These are phyloP conservation scores for Phaeosphaeria sp. DNA, from an alignment of 2,329 filamentous ascomycete species.

Conservation along the genomic window DNA sequence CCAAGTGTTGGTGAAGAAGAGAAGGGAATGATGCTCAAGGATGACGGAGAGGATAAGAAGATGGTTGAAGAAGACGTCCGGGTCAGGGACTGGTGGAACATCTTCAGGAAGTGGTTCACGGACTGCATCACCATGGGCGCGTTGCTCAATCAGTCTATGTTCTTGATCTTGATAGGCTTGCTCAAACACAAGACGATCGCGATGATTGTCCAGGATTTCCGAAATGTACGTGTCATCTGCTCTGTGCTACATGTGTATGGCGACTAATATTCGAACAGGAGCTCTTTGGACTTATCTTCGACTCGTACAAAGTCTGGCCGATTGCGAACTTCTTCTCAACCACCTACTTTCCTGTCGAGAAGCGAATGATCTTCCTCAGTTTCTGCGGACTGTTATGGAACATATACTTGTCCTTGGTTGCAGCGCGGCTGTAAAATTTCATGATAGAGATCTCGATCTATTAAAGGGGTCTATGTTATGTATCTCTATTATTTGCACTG, in stretches of 20 bases:
- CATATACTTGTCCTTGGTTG: slow-evolving; percentile 73
- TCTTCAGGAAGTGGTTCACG: slow-evolving; percentile 68
- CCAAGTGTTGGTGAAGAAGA: slow-evolving; percentile 33
- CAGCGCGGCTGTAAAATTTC: slow-evolving; percentile 33
- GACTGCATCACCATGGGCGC: slow-evolving; percentile 72
- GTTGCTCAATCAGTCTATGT: slow-evolving; percentile 68
- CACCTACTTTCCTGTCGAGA: slow-evolving; percentile 71
- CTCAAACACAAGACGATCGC: slow-evolving; percentile 46
- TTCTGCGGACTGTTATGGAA: slow-evolving; percentile 77
- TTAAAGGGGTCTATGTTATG: not conserved
- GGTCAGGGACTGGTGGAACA: slow-evolving; percentile 61
- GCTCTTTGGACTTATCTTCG: slow-evolving; percentile 50
- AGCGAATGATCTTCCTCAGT: slow-evolving; percentile 73
- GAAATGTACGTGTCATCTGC: slow-evolving; percentile 42
- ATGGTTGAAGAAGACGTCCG: slow-evolving; percentile 35
- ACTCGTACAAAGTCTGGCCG: slow-evolving; percentile 78
- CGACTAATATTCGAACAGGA: slow-evolving; percentile 26
- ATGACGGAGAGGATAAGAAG: slow-evolving; percentile 36
- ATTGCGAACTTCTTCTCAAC: slow-evolving; percentile 74
- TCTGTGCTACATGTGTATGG: not conserved
- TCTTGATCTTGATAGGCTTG: slow-evolving; percentile 66
- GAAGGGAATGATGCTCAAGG: slow-evolving; percentile 34
- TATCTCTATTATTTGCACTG: not conserved
- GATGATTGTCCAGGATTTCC: slow-evolving; percentile 41
- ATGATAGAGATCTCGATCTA: not conserved